A percentile compares a stretch with the other conserved stretches of the same genome.
phyloP scores from a whole-genome alignment of 176 grass and related monocot genomes.

The Musa beccarii region DNA sequence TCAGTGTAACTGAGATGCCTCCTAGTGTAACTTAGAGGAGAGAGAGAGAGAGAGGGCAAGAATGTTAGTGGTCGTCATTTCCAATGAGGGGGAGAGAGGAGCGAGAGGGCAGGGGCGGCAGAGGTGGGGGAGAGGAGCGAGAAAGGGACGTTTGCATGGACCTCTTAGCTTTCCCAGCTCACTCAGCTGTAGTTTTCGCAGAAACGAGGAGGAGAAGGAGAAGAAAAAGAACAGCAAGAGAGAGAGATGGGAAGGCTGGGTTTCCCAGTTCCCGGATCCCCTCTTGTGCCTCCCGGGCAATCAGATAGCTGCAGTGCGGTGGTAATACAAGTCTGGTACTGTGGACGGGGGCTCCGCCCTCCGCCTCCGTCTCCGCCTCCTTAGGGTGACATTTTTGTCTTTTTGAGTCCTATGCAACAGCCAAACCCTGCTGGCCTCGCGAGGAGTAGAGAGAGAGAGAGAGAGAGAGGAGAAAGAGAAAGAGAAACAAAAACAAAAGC shows the following conservation, averaged over 20 bases:
- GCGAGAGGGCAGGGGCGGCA: conserved; percentile 5
- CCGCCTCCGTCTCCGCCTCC: conserved; percentile 22
- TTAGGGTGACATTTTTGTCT: conserved; percentile 24
- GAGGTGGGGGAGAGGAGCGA: neutral
- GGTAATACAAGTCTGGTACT: conserved; percentile 13
- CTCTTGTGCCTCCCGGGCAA: conserved; percentile 10
- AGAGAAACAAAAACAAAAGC: conserved; percentile 37
- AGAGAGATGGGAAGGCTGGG: neutral
- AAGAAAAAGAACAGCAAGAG: neutral
- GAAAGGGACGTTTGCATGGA: conserved; percentile 23
- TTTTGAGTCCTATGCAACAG: conserved; percentile 30
- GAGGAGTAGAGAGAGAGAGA: neutral
- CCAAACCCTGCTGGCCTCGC: neutral
- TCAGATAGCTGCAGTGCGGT: conserved; percentile 9
- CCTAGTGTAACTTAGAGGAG: neutral
- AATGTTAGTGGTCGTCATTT: neutral
- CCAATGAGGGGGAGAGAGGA: neutral
- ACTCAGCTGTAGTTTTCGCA: neutral
- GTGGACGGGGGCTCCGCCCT: conserved; percentile 20
- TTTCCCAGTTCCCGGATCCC: neutral
- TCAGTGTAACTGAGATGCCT: neutral
- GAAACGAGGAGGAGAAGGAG: too few relatives aligned
- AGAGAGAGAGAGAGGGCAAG: neutral
- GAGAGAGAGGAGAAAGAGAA: conserved; percentile 2
- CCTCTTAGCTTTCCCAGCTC: conserved; percentile 19